Conservation (phyloP, 345 rosid genomes). For the Rhodamnia rubescens region DNA sequence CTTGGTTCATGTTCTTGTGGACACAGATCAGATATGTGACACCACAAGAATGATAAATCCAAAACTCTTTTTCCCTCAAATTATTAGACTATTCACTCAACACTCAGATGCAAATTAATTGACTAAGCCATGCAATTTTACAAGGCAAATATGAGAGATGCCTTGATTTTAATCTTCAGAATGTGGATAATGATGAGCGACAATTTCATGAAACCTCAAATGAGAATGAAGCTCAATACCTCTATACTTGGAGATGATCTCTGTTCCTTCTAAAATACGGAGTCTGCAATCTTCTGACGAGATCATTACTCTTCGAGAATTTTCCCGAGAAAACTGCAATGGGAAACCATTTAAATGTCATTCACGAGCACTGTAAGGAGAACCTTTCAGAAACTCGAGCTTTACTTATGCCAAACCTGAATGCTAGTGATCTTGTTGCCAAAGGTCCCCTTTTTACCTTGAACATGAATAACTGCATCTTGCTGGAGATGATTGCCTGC, state of each 20-base stretch:
- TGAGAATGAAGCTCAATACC: conserved; percentile 20
- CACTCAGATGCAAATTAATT: neutral
- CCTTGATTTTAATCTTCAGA: neutral
- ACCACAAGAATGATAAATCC: neutral
- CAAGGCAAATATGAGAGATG: neutral
- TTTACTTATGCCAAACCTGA: conserved; percentile 25
- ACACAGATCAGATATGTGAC: neutral
- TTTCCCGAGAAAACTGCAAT: conserved; percentile 49
- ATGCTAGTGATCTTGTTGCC: conserved; percentile 63
- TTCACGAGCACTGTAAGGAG: neutral
- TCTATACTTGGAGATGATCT: conserved; percentile 51
- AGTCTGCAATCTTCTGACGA: conserved; percentile 73
- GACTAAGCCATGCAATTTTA: neutral
- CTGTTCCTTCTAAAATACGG: conserved; percentile 46
- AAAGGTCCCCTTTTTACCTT: conserved; percentile 29
- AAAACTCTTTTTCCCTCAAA: neutral
- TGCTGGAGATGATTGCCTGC: conserved; percentile 35
- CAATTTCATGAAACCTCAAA: neutral
- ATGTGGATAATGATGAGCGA: neutral
- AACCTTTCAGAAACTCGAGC: neutral
- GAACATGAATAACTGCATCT: conserved; percentile 36
- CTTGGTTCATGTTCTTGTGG: neutral
- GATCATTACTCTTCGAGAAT: conserved; percentile 44
- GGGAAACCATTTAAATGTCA: conserved; percentile 1
- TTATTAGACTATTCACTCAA: neutral